These are phyloP conservation scores for Petunia secreta DNA, from an alignment of 257 asterid genomes.

Conservation along the genomic window DNA sequence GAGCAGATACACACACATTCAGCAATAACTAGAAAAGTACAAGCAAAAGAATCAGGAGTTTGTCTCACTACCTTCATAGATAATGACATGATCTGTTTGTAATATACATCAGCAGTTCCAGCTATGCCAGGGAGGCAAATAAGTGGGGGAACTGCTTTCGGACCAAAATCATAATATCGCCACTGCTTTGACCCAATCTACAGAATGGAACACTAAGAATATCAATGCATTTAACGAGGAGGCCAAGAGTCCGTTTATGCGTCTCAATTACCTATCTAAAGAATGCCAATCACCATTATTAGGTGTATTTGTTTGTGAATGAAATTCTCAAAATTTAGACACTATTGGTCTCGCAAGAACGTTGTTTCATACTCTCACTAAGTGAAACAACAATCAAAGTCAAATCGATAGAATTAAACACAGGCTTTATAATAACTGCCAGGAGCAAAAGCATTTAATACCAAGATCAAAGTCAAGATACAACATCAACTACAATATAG, in stretches of 20 bases:
- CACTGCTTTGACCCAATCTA: slow-evolving; percentile 96
- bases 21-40: background rate
- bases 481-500: background rate
- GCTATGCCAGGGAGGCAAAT: slow-evolving; percentile 95
- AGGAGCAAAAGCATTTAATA: background rate
- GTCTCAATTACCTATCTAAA: background rate
- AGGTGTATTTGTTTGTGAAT: slow-evolving; percentile 16
- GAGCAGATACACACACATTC: background rate
- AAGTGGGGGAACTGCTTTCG: slow-evolving; percentile 89
- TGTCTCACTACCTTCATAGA: slow-evolving; percentile 76
- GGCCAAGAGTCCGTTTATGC: background rate
- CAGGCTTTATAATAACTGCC: background rate
- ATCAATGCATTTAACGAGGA: background rate
- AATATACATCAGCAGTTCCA: slow-evolving; percentile 95
- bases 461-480: background rate
- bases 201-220: background rate
- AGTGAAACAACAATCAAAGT: background rate
- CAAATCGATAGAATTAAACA: background rate
- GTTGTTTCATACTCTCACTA: background rate
- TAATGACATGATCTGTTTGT: slow-evolving; percentile 94
- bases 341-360: background rate
- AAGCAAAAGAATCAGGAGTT: background rate
- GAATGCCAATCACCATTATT: background rate
- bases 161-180: slow-evolving; percentile 99
- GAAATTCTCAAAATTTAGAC: background rate